These are phyloP conservation scores for Annulohypoxylon maeteangense DNA, from an alignment of 495 filamentous ascomycete genomes.

Conservation along the genomic window DNA sequence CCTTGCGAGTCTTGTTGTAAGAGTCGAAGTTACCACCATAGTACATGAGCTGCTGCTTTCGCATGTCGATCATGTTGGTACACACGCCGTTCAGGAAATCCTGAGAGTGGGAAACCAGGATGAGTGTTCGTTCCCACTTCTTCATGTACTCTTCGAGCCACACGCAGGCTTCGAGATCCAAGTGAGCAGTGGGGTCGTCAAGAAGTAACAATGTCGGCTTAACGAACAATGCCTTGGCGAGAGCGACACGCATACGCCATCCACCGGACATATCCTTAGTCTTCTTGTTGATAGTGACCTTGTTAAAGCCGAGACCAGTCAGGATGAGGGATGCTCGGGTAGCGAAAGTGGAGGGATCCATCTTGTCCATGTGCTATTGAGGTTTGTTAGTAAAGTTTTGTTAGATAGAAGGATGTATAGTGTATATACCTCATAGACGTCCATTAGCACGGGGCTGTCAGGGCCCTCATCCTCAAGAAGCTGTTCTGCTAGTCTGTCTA, in stretches of 20 bases:
- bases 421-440: constrained; percentile 88
- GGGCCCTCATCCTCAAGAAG: constrained; percentile 91
- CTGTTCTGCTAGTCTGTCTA: constrained; percentile 90
- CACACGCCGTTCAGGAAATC: constrained; percentile 99
- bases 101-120: constrained; percentile 96
- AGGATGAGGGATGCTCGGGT: constrained; percentile 96
- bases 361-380: constrained; percentile 92
- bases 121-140: constrained; percentile 98
- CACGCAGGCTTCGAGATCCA: constrained; percentile 99
- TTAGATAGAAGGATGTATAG: constrained; percentile 42
- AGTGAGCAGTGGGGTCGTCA: constrained; percentile 98
- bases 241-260: constrained; percentile 99
- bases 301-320: constrained; percentile 99
- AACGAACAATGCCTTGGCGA: constrained; percentile 98
- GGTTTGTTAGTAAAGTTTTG: constrained; percentile 29
- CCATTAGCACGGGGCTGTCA: constrained; percentile 89
- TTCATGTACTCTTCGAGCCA: constrained; percentile 99
- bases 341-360: constrained; percentile 99
- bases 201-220: constrained; percentile 95
- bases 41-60: constrained; percentile 88
- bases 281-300: constrained; percentile 95
- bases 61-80: constrained; percentile 99
- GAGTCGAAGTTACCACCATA: constrained; percentile 99
- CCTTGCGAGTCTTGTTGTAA: constrained; percentile 91
- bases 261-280: constrained; percentile 99